These are phyloP conservation scores for Gamsiella multidivaricata DNA, from an alignment of 192 early-diverging fungal species.

Conservation along the genomic window DNA sequence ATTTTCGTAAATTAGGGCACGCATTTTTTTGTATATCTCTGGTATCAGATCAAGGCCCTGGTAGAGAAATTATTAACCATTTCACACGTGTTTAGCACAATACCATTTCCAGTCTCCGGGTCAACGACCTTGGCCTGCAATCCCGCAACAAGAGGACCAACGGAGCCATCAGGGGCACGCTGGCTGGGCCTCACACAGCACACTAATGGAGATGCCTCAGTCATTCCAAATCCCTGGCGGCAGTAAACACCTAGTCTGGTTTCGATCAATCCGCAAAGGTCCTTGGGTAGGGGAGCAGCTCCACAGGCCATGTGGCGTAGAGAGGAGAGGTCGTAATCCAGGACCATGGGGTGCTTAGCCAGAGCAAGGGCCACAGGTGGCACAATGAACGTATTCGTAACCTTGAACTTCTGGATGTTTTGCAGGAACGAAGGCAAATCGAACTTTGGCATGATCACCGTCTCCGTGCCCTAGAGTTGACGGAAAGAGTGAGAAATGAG, in stretches of 20 bases:
- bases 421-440: constrained; percentile 70
- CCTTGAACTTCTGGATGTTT: constrained; percentile 76
- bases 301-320: constrained; percentile 74
- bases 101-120: constrained; percentile 60
- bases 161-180: constrained; percentile 51
- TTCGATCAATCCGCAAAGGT: constrained; percentile 68
- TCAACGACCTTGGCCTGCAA: constrained; percentile 61
- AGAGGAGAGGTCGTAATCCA: constrained; percentile 78
- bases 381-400: constrained; percentile 72
- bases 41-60: too few relatives aligned
- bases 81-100: too few relatives aligned
- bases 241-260: constrained; percentile 53
- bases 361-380: constrained; percentile 77
- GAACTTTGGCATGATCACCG: constrained; percentile 85
- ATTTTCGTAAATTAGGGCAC: too few relatives aligned
- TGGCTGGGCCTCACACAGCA: constrained; percentile 26
- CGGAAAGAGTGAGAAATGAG: too few relatives aligned
- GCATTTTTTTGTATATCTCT: too few relatives aligned
- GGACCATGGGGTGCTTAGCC: constrained; percentile 78
- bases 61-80: too few relatives aligned
- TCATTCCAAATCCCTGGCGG: constrained; percentile 76
- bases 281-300: constrained; percentile 83
- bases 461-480: constrained; percentile 62
- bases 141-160: constrained; percentile 58
- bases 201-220: constrained; percentile 50